Base-by-base conservation (phyloP, 202 grass and related monocot species). In the Musa balbisiana region DNA sequence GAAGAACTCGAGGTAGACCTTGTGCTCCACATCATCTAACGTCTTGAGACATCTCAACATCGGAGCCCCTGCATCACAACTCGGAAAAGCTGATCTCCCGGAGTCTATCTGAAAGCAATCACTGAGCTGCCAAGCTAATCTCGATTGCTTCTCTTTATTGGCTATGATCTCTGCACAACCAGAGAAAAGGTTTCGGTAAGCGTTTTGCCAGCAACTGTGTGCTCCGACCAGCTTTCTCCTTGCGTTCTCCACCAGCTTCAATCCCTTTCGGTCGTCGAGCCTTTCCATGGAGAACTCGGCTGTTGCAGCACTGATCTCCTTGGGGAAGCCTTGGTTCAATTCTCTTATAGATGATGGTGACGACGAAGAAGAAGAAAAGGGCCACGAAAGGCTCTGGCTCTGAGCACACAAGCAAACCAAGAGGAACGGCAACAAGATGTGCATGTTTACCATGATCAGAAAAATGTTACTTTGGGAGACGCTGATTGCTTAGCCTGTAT, bases 71-170 rank as follows among this genome's bases (percentile, higher is more conserved):
- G 71, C 81, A 58, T 50, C 62, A 67, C 95, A 99, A 49, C 62
- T 59, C 12, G 95, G 89, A 27, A 99, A 88, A 0, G 67, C 2
- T 0, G 80, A 55, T 1, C 87, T 73, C n/a, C 95, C 95, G 0
- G 95, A 99, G 52, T 99, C 95, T 77, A 88, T 85, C 75, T 94
- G 90, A 53, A 89, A 99, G 80, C 95, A 99, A 74, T 78, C 85
- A 80, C 89, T 91, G n/a, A 99, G 88, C 52, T 90, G 86, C 95
- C 95, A 99, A 11, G 95, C 91, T 0, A 99, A 60, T 75, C 95
- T 81, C 23, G 87, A 86, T 24, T 91, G 90, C 75, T 53, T 89
- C 81, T 99, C 95, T 76, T 93, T 89, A 58, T 94, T 85, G 23
- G 85, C 85, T 77, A 99, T 88, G 82, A 99, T 94, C 1, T 85